Base-by-base conservation (phyloP, 129 eudicot species). In the Kitagawia praeruptora region DNA sequence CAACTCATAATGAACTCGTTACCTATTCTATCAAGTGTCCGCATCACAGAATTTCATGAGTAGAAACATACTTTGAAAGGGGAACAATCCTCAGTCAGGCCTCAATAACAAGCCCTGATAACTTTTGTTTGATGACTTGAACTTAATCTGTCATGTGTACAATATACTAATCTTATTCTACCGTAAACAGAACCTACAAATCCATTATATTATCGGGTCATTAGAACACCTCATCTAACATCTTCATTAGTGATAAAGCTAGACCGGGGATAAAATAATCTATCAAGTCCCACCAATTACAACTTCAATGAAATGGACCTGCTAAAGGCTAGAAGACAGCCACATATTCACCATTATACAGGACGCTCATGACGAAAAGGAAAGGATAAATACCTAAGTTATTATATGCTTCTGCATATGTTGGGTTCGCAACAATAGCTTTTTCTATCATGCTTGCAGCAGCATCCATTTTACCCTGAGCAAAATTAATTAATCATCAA, bases 381-480 rank as follows among this genome's bases (percentile, higher is more conserved):
- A 79, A 80, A 76, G 44, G 80, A 72, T 67, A 78, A 47, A 61
- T 48, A 93, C 98, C 98, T 84, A 93, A 85, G 82, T 95, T 95
- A 81, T 95, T 95, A 82, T 95, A 95, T 71, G 99, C 99, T 88
- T 95, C 99, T 15, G 99, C 92, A 90, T 95, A 95, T 21, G 93
- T 90, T 40, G 99, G 96, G 91, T 95, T 92, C 25, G 99, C 99
- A 73, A 90, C 85, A 74, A 95, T 95, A 64, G 99, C 99, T 82
- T 92, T 95, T 81, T 95, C 97, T 80, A 95, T 92, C 99, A 92
- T 92, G 88, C 96, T 87, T 42, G 99, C 94, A 41, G 99, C 99
- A 75, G 96, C 97, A 86, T 95, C 99, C 97, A 95, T 95, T 87
- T 95, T 95, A 77, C 99, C 99, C 99, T 92, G 87, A 34, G 74